These are phyloP conservation scores for Arxiozyma bovina DNA, from an alignment of 1,139 yeast genomes.

Conservation along the genomic window DNA sequence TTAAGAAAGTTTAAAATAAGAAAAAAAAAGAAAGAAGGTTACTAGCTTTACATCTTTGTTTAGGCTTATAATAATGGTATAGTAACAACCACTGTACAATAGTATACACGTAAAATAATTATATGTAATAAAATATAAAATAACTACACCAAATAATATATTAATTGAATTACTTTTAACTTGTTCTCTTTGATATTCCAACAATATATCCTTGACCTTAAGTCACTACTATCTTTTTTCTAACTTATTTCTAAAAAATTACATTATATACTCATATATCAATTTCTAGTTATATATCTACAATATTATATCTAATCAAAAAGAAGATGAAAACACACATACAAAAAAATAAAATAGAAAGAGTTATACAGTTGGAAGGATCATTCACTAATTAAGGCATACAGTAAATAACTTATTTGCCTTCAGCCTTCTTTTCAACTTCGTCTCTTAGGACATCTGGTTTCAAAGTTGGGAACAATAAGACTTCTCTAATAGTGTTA, in stretches of 20 bases:
- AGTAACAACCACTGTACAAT: too few relatives aligned
- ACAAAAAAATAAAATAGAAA: neutral
- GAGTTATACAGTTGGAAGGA: neutral
- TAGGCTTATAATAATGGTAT: too few relatives aligned
- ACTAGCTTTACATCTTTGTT: too few relatives aligned
- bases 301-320: neutral
- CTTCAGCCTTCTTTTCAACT: conserved; percentile 19
- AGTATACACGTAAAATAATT: too few relatives aligned
- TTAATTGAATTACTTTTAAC: too few relatives aligned
- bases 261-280: neutral
- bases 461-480: conserved; percentile 96
- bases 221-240: neutral
- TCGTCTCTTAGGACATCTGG: conserved; percentile 53
- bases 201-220: neutral
- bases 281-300: neutral
- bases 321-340: neutral
- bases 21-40: too few relatives aligned
- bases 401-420: neutral
- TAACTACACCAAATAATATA: too few relatives aligned
- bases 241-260: neutral
- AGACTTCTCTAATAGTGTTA: conserved; percentile 94
- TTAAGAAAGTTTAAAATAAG: too few relatives aligned
- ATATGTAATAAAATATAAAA: too few relatives aligned
- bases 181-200: too few relatives aligned
- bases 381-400: neutral